Evolutionary conservation across 768 basidiomycete genomes (phyloP), one percentile per base, ranked within the genome.

Genomic region (Trametes cubensis): DNA sequence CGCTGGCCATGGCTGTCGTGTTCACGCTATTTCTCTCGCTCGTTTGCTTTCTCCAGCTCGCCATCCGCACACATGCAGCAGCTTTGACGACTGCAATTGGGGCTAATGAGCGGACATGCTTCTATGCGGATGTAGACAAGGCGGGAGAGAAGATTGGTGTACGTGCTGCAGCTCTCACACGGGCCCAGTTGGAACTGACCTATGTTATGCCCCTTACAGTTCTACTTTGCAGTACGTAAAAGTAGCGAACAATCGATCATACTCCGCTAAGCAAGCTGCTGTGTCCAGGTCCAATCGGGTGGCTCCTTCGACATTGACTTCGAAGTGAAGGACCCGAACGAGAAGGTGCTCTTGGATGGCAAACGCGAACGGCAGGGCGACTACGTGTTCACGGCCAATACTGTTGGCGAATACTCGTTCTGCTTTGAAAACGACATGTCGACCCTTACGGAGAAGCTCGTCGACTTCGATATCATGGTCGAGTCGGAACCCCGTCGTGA

Each of bases 361-460:
- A 77, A 83, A 67, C 86, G 89, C 26, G 96, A 98, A 70, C 88
- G 92, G 34, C 94, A 97, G 66, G 97, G 97, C 38, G 97, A 99
- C 85, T 98, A 90, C 70, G 93, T 99, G 57, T 83, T 98, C 64
- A 98, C 97, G 4, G 97, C 94, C 20, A 96, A 97, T 77, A 84
- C 84, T 20, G 82, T 88, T 73, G 92, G 92, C 68, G 92, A 94
- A 82, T 94, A 94, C 72, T 74, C 95, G 6, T 98, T 99, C 80
- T 98, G 96, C 79, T 97, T 98, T 74, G 92, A 94, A 73, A 99
- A 99, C 74, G 95, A 98, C 79, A 96, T 96, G 83, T 92, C 90
- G 25, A 92, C 93, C 4, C 81, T 97, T 66, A 90, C 92, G 14
- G 93, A 94, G 77, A 98, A 98, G 75, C 84, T 98, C 49, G 84